Base-by-base conservation (phyloP, 1,284 basidiomycete species). In the Ganoderma lingzhi region DNA sequence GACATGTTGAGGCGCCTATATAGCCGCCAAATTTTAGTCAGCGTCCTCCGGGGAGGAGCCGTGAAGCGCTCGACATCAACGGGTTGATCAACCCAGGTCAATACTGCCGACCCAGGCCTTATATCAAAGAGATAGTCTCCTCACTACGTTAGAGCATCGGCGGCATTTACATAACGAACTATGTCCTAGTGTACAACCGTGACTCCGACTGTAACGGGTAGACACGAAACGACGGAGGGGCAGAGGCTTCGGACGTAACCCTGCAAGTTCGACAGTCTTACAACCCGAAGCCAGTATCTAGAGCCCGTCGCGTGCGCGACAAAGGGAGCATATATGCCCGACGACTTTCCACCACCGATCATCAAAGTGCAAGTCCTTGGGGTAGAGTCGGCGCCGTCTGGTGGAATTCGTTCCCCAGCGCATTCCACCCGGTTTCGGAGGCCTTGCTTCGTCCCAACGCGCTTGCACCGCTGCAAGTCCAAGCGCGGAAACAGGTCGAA, bases 401-500 rank as follows among this genome's bases (percentile, higher is more conserved):
- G 56, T 35, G 6, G 17, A 12, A 35, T 32, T 35, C 35, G 56
- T 56, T 15, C 15, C 28, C 5, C 12, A 12, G 35, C n/a, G 35
- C 56, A 39, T n/a, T 15, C 6, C 56, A n/a, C 48, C 8, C 23
- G 10, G 48, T 12, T 23, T 3, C 10, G 10, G 39, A 6, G 42
- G 42, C 5, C 15, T 44, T 4, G 48, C 10, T 28, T 51, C 23
- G 23, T 51, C 48, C 48, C 23, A 5, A 28, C 28, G 23, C 19
- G 35, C 35, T 32, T 39, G 35, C 32, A 59, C 19, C 15, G 35
- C 35, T 59, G 15, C 2, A 39, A 17, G 12, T 59, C 56, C 35
- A 59, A 59, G 35, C 56, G 35, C 32, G 56, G 35, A 30, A 59
- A 59, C 8, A 59, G 56, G 17, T n/a, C 56, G 35, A 59, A 19